phyloP scores from a whole-genome alignment of 2,329 filamentous ascomycete genomes.

The Ascocoryne sarcoides region DNA sequence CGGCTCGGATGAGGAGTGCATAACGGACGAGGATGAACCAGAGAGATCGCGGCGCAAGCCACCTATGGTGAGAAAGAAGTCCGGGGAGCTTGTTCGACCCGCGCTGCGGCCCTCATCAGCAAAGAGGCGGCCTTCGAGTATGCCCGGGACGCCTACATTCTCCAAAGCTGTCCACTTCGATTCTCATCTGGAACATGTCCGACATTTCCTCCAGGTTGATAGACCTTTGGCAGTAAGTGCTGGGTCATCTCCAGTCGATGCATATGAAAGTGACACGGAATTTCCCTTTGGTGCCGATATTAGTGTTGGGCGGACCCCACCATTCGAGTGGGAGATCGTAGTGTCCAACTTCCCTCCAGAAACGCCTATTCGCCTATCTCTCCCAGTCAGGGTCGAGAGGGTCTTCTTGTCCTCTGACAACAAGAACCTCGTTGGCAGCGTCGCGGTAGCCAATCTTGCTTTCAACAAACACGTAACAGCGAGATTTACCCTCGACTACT shows the following conservation, averaged over 20 bases:
- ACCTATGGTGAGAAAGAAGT: conserved; percentile 96
- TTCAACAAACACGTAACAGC: conserved; percentile 87
- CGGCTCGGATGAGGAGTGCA: conserved; percentile 49
- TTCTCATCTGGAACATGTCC: conserved; percentile 88
- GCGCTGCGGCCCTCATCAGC: conserved; percentile 69
- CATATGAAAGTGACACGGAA: conserved; percentile 77
- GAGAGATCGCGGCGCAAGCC: conserved; percentile 58
- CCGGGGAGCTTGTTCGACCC: conserved; percentile 88
- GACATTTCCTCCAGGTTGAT: conserved; percentile 91
- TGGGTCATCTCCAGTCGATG: conserved; percentile 82
- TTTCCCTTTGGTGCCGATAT: conserved; percentile 67
- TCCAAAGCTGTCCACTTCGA: conserved; percentile 98
- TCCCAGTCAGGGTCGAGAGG: conserved; percentile 72
- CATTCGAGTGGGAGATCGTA: conserved; percentile 80
- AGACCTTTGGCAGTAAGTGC: conserved; percentile 93
- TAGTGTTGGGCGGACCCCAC: conserved; percentile 34
- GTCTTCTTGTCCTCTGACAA: conserved; percentile 84
- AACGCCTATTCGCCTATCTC: conserved; percentile 48
- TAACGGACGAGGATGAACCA: conserved; percentile 46
- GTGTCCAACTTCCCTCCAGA: conserved; percentile 75
- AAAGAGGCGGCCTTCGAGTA: conserved; percentile 80
- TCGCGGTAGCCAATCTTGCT: conserved; percentile 78
- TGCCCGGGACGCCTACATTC: conserved; percentile 94
- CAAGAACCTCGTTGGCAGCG: conserved; percentile 72
- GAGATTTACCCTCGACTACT: conserved; percentile 93